phyloP scores from a whole-genome alignment of 2,329 filamentous ascomycete genomes.

The Cercospora zeae-maydis region DNA sequence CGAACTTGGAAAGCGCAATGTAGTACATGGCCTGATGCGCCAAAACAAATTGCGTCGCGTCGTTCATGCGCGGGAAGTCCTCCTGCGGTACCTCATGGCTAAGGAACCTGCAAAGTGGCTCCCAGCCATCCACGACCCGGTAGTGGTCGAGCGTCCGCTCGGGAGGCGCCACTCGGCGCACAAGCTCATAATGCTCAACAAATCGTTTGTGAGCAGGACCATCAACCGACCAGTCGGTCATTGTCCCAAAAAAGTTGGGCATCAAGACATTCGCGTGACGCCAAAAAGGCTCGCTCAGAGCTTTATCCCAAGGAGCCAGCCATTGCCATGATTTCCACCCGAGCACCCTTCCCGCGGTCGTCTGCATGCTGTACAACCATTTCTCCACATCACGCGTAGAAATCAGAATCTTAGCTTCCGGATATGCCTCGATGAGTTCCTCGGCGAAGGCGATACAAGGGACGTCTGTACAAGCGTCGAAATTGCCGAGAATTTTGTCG shows the following conservation, averaged over 20 bases:
- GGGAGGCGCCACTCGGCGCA: slow-evolving; percentile 25
- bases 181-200: slow-evolving; percentile 15
- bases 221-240: slow-evolving; percentile 11
- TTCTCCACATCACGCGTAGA: slow-evolving; percentile 27
- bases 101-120: slow-evolving; percentile 33
- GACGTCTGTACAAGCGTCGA: slow-evolving; percentile 18
- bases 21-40: slow-evolving; percentile 23
- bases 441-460: slow-evolving; percentile 22
- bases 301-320: slow-evolving; percentile 16
- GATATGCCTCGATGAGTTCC: slow-evolving; percentile 33
- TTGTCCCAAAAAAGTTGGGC: slow-evolving; percentile 7
- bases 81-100: slow-evolving; percentile 22
- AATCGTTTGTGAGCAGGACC: slow-evolving; percentile 14
- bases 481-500: slow-evolving; percentile 16
- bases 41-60: slow-evolving; percentile 17
- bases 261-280: slow-evolving; percentile 15
- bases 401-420: slow-evolving; percentile 28
- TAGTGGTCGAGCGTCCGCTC: slow-evolving; percentile 30
- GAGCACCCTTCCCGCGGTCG: slow-evolving; percentile 11
- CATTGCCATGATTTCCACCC: slow-evolving; percentile 16
- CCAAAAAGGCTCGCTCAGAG: slow-evolving; percentile 13
- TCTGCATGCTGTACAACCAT: slow-evolving; percentile 25
- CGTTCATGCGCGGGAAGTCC: slow-evolving; percentile 24
- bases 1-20: slow-evolving; percentile 18
- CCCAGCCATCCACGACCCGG: slow-evolving; percentile 29